Conservation (phyloP, 768 basidiomycete genomes). For the Xerocomellus amylosporus region DNA sequence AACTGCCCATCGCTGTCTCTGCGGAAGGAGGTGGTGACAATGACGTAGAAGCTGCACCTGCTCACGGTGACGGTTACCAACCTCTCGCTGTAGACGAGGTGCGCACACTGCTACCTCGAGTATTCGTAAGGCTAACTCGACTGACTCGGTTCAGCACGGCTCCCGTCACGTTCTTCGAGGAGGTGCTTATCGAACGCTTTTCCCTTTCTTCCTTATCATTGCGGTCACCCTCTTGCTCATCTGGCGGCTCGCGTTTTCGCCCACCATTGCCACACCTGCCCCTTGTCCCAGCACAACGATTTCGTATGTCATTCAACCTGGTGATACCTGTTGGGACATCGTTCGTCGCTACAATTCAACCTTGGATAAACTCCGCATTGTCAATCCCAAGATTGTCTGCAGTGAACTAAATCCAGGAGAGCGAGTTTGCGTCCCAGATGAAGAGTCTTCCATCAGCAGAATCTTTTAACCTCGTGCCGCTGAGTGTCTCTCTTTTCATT, state of each 20-base stretch:
- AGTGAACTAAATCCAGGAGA: slow-evolving; percentile 58
- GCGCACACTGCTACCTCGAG: not conserved
- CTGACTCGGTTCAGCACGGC: slow-evolving; percentile 30
- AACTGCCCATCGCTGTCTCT: slow-evolving; percentile 28
- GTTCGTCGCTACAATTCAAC: slow-evolving; percentile 46
- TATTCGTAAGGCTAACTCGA: not conserved
- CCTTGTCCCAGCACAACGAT: slow-evolving; percentile 37
- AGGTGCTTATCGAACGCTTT: slow-evolving; percentile 57
- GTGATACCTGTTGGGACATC: slow-evolving; percentile 68
- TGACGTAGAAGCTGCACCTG: slow-evolving; percentile 56
- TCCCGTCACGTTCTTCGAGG: slow-evolving; percentile 33
- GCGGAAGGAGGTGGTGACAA: slow-evolving; percentile 33
- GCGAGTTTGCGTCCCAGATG: slow-evolving; percentile 55
- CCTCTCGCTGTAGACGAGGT: slow-evolving; percentile 53
- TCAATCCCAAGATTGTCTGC: slow-evolving; percentile 55
- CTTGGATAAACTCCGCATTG: slow-evolving; percentile 48
- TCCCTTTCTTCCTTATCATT: slow-evolving; percentile 72
- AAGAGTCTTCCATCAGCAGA: slow-evolving; percentile 33
- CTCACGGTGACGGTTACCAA: slow-evolving; percentile 55
- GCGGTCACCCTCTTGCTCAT: slow-evolving; percentile 60
- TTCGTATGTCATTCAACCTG: slow-evolving; percentile 50
- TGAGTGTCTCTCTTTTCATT: not conserved
- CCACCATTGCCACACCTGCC: slow-evolving; percentile 25
- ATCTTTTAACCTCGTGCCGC: slow-evolving; percentile 18
- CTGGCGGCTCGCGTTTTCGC: slow-evolving; percentile 54